Evolutionary conservation across 768 basidiomycete genomes (phyloP).

Genomic region (Agrocybe chaxingu): DNA sequence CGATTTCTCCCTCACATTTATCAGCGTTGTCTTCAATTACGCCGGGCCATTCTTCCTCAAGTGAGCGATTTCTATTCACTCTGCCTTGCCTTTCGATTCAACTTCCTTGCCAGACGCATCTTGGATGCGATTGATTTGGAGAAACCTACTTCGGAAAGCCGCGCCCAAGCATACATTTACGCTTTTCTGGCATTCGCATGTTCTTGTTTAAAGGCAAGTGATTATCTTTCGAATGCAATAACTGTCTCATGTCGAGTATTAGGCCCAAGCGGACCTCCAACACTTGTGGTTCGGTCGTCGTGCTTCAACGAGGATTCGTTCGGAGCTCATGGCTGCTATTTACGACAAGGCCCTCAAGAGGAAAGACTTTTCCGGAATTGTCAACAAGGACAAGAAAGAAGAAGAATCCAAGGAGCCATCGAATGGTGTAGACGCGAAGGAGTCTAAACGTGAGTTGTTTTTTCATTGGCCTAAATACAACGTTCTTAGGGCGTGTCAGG

Average conservation of each 20-base stretch:
- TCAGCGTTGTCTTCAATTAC: slow-evolving; percentile 76
- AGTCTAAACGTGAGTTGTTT: slow-evolving; percentile 16
- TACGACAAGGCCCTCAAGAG: slow-evolving; percentile 87
- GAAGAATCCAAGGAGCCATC: slow-evolving; percentile 23
- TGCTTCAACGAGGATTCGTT: slow-evolving; percentile 67
- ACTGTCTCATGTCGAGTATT: not conserved
- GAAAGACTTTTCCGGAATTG: slow-evolving; percentile 78
- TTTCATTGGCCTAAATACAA: not conserved
- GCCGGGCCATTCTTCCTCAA: slow-evolving; percentile 84
- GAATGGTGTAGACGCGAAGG: slow-evolving; percentile 25
- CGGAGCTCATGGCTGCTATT: slow-evolving; percentile 80
- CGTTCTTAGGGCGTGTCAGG: slow-evolving; percentile 10
- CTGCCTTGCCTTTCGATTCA: not conserved
- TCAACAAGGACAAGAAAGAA: slow-evolving; percentile 35
- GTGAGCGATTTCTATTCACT: slow-evolving; percentile 27
- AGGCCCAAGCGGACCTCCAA: slow-evolving; percentile 67
- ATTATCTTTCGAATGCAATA: not conserved
- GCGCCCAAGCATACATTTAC: slow-evolving; percentile 69
- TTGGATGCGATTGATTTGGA: slow-evolving; percentile 51
- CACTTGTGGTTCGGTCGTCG: slow-evolving; percentile 82
- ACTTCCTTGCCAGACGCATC: slow-evolving; percentile 38
- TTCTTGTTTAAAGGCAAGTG: slow-evolving; percentile 47
- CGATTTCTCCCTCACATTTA: slow-evolving; percentile 65
- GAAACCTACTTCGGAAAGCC: slow-evolving; percentile 45
- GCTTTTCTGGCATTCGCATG: slow-evolving; percentile 73